phyloP scores from a whole-genome alignment of 2,329 filamentous ascomycete species.

The Alternaria atra region DNA sequence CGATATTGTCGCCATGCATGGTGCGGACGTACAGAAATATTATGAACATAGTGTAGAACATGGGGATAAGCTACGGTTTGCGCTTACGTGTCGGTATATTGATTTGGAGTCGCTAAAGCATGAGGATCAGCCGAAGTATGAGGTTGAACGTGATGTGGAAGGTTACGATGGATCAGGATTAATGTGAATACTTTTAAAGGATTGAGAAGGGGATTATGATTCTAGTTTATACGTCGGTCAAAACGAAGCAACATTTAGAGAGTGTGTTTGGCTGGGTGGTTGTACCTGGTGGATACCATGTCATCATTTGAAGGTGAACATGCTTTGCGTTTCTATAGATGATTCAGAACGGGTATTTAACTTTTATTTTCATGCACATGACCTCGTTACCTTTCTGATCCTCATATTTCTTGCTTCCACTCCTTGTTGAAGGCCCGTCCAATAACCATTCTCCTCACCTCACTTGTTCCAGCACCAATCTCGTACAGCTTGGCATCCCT shows the following conservation, averaged over 20 bases:
- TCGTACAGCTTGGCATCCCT: slow-evolving; percentile 87
- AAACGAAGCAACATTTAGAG: not conserved
- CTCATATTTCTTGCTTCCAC: slow-evolving; percentile 57
- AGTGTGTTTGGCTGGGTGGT: not conserved
- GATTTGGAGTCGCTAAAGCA: slow-evolving; percentile 54
- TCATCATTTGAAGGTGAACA: not conserved
- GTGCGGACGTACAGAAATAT: slow-evolving; percentile 64
- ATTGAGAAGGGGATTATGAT: not conserved
- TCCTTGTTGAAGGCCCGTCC: slow-evolving; percentile 91
- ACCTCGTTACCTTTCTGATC: no score
- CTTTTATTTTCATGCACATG: not conserved
- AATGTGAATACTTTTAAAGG: not conserved
- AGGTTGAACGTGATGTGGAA: slow-evolving; percentile 46
- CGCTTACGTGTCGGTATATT: slow-evolving; percentile 65
- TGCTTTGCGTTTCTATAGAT: not conserved
- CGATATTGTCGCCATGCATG: slow-evolving; percentile 72
- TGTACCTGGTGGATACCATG: not conserved
- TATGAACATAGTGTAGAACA: slow-evolving; percentile 68
- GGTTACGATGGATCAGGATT: slow-evolving; percentile 47
- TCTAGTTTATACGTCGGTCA: not conserved
- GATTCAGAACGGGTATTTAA: slow-evolving; percentile 3
- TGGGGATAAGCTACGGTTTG: slow-evolving; percentile 62
- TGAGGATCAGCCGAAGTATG: slow-evolving; percentile 51
- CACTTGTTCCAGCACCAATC: slow-evolving; percentile 95
- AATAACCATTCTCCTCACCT: slow-evolving; percentile 93